These are phyloP conservation scores for Orbilia javanica DNA, from an alignment of 2,329 filamentous ascomycete species.

Conservation along the genomic window DNA sequence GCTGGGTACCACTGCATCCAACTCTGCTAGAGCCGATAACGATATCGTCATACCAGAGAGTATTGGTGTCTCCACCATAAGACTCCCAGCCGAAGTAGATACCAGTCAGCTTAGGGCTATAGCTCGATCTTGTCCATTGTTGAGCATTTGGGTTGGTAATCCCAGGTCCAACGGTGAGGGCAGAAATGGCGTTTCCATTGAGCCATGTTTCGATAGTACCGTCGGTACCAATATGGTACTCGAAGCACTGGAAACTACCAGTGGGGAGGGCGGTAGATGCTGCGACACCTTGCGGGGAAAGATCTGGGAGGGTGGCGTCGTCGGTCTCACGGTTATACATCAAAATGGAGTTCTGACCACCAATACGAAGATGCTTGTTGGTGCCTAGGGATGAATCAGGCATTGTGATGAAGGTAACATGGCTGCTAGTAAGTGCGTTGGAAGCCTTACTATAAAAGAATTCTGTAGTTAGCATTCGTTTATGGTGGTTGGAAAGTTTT, in stretches of 20 bases:
- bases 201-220: constrained; percentile 74
- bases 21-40: constrained; percentile 68
- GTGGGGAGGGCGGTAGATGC: constrained; percentile 70
- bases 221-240: constrained; percentile 73
- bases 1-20: constrained; percentile 65
- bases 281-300: constrained; percentile 73
- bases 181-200: constrained; percentile 69
- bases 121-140: constrained; percentile 69
- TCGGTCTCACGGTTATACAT: constrained; percentile 76
- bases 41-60: constrained; percentile 75
- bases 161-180: constrained; percentile 69
- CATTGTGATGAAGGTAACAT: constrained; percentile 76
- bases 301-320: constrained; percentile 74
- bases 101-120: constrained; percentile 70
- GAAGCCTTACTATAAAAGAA: constrained; percentile 68
- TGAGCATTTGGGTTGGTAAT: constrained; percentile 69
- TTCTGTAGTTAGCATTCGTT: constrained; percentile 60
- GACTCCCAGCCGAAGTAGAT: constrained; percentile 76
- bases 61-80: constrained; percentile 73
- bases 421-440: constrained; percentile 72
- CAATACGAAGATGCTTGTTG: constrained; percentile 74
- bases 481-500: neutral
- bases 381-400: constrained; percentile 71
- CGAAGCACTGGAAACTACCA: constrained; percentile 72
- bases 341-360: constrained; percentile 73